Evolutionary conservation across 2,329 filamentous ascomycete species (phyloP).

Genomic region (Thyridium curvatum): DNA sequence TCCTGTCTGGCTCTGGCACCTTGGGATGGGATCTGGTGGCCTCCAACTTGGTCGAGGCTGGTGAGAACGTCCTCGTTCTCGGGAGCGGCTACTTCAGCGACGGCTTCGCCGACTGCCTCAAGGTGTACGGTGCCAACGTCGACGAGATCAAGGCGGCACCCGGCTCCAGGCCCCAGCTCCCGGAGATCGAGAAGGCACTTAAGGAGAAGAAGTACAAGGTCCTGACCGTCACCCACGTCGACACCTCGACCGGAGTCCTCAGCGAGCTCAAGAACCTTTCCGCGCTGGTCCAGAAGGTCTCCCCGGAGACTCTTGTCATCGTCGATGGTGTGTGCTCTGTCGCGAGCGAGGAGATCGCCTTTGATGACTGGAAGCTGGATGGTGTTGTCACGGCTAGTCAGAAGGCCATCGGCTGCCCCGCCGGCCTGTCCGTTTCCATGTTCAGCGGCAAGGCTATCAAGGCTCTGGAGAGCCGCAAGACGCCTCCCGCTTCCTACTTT

Average conservation of each 20-base stretch:
- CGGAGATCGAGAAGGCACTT: constrained; percentile 82
- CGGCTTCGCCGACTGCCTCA: constrained; percentile 86
- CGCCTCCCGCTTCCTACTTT: constrained; percentile 82
- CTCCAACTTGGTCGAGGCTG: constrained; percentile 85
- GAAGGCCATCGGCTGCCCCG: constrained; percentile 94
- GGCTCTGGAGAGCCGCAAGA: constrained; percentile 72
- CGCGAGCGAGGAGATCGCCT: constrained; percentile 89
- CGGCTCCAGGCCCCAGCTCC: constrained; percentile 78
- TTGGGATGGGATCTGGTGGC: constrained; percentile 95
- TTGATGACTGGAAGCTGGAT: constrained; percentile 92
- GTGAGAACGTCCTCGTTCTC: constrained; percentile 85
- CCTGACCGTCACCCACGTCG: constrained; percentile 91
- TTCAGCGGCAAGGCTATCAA: constrained; percentile 84
- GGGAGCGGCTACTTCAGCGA: constrained; percentile 98
- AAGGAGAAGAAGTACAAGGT: constrained; percentile 91
- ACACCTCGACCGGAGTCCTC: constrained; percentile 93
- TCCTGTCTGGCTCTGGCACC: constrained; percentile 91
- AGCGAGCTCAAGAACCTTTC: constrained; percentile 83
- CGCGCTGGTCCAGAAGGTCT: constrained; percentile 77
- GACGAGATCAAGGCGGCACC: constrained; percentile 87
- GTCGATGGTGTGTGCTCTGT: constrained; percentile 98
- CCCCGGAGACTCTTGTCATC: constrained; percentile 83
- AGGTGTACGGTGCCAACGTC: constrained; percentile 82
- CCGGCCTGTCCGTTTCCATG: constrained; percentile 91
- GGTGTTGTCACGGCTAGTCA: constrained; percentile 91